Percentiles rank a stretch among this genome's conserved stretches.
Evolutionary conservation across 2,329 filamentous ascomycete species (phyloP).

Genomic region (Dichotomopilus funicola): DNA sequence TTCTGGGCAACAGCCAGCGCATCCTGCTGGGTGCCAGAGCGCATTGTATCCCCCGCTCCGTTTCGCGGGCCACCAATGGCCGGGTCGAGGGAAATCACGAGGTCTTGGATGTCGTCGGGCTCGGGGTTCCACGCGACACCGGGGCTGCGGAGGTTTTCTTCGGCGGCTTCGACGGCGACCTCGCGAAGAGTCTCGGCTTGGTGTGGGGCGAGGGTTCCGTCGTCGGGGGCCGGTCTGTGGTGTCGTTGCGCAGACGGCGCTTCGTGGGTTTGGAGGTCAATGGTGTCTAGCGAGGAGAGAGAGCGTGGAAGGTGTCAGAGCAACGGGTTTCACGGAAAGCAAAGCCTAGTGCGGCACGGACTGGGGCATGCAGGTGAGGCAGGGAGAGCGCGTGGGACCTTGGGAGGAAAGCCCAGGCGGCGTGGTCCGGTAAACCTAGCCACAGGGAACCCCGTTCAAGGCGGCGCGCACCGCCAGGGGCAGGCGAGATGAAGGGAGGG

Average conservation of each 20-base stretch:
- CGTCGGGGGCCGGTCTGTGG: constrained; percentile 44
- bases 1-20: constrained; percentile 55
- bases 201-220: constrained; percentile 59
- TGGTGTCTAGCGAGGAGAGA: constrained; percentile 61
- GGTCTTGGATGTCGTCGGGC: constrained; percentile 36
- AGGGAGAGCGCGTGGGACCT: constrained; percentile 12
- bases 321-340: constrained; percentile 12
- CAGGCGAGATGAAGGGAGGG: constrained; percentile 18
- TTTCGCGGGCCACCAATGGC: constrained; percentile 27
- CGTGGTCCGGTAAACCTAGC: constrained; percentile 16
- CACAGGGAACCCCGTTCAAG: constrained; percentile 17
- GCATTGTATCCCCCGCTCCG: constrained; percentile 26
- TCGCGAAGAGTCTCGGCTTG: constrained; percentile 80
- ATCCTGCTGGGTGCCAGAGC: constrained; percentile 44
- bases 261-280: constrained; percentile 83
- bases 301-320: constrained; percentile 24
- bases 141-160: constrained; percentile 62
- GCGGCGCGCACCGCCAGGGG: constrained; percentile 17
- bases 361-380: constrained; percentile 10
- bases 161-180: constrained; percentile 67
- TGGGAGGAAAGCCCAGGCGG: background rate
- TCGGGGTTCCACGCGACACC: constrained; percentile 49
- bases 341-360: constrained; percentile 4
- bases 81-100: constrained; percentile 34
- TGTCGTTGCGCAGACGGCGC: constrained; percentile 82